Evolutionary conservation across 2,329 filamentous ascomycete species (phyloP).

Genomic region (Hypoxylon sp.): DNA sequence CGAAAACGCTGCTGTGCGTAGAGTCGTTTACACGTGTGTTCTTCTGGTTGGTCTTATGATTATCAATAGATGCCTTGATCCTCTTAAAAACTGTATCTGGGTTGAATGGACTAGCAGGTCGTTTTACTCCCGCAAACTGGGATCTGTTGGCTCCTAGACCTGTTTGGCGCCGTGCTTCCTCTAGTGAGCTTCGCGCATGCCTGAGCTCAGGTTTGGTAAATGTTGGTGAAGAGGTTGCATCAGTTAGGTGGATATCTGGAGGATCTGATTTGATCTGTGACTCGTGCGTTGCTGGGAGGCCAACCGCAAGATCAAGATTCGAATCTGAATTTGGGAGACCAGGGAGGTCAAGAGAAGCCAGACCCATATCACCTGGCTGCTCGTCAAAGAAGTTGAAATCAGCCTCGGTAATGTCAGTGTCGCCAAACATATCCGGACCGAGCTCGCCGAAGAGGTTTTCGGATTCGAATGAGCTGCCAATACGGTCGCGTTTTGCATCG

Average conservation of each 20-base stretch:
- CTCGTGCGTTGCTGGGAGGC: conserved; percentile 40
- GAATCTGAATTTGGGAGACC: conserved; percentile 49
- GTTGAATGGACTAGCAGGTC: conserved; percentile 71
- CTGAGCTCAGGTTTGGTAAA: conserved; percentile 74
- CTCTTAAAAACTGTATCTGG: conserved; percentile 72
- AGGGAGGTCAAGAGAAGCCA: conserved; percentile 56
- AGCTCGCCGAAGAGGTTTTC: conserved; percentile 78
- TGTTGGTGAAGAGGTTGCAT: conserved; percentile 51
- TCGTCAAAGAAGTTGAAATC: conserved; percentile 90
- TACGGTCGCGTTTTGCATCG: conserved; percentile 64
- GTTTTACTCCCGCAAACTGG: conserved; percentile 59
- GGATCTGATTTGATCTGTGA: conserved; percentile 43
- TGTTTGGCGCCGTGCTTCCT: conserved; percentile 55
- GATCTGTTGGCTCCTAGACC: conserved; percentile 52
- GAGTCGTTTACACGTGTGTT: conserved; percentile 48
- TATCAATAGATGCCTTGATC: conserved; percentile 64
- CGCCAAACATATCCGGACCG: conserved; percentile 78
- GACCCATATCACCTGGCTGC: conserved; percentile 61
- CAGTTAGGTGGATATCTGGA: conserved; percentile 36
- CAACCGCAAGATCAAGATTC: conserved; percentile 37
- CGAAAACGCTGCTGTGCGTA: conserved; percentile 66
- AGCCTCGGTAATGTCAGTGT: conserved; percentile 82
- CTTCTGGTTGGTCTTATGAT: conserved; percentile 44
- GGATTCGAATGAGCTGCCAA: conserved; percentile 62
- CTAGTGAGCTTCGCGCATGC: conserved; percentile 70